Evolutionary conservation across 1,284 basidiomycete genomes (phyloP).

Genomic region (Irpex sp.): DNA sequence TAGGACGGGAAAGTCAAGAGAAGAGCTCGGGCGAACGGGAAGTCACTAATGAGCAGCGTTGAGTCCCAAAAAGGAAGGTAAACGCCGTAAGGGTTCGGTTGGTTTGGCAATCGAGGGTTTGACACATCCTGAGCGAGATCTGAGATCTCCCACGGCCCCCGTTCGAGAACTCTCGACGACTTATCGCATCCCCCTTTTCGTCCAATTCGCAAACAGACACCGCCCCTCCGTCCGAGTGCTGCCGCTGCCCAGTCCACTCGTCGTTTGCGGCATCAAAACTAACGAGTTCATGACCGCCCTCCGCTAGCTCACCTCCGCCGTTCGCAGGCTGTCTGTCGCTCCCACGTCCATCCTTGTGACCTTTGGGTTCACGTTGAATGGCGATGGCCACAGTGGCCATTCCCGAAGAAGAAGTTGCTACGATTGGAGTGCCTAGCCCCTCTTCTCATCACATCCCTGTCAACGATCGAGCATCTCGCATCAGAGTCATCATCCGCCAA

Average conservation of each 20-base stretch:
- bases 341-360: constrained; percentile 1
- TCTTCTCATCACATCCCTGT: constrained; percentile 3
- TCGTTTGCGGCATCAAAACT: neutral
- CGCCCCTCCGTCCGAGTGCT: neutral
- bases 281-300: neutral
- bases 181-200: constrained; percentile 2
- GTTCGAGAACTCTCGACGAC: neutral
- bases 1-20: neutral
- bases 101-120: constrained; percentile 2
- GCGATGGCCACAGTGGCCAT: neutral
- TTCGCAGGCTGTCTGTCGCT: neutral
- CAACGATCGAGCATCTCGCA: constrained; percentile 2
- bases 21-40: neutral
- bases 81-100: neutral
- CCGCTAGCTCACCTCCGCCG: neutral
- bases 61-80: constrained; percentile 1
- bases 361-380: neutral
- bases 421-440: constrained; percentile 3
- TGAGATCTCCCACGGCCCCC: neutral
- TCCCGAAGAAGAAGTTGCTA: constrained; percentile 1
- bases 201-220: neutral
- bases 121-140: neutral
- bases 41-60: constrained; percentile 4
- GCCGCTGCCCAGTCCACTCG: neutral
- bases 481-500: neutral